Percentiles rank a stretch among this genome's conserved stretches.
phyloP scores from a whole-genome alignment of 2,329 filamentous ascomycete species.

The Sporothrix luriei region DNA sequence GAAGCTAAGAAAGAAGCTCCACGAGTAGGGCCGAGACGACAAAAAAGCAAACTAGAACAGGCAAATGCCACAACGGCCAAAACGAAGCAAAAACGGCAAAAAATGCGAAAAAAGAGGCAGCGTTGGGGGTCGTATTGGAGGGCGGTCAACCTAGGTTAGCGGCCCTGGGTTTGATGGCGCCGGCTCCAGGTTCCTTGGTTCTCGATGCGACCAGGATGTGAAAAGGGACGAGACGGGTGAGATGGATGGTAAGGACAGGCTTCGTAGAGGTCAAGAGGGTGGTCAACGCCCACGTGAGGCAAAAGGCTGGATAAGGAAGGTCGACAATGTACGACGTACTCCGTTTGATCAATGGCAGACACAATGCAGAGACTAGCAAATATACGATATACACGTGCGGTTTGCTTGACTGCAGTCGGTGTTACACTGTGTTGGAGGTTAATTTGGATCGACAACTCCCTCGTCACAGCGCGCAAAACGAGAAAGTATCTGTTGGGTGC shows the following conservation, averaged over 20 bases:
- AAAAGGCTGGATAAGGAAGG: slow-evolving; percentile 20
- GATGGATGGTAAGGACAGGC: background rate
- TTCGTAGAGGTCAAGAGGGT: background rate
- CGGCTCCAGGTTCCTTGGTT: background rate
- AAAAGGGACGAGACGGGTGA: background rate
- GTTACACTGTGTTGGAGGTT: background rate
- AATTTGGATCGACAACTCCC: slow-evolving; percentile 21
- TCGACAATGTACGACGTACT: slow-evolving; percentile 7
- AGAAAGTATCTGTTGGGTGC: background rate
- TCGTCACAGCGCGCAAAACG: background rate
- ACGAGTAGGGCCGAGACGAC: slow-evolving; percentile 24
- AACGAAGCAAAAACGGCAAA: background rate
- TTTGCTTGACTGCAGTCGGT: too few species aligned
- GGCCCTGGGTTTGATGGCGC: background rate
- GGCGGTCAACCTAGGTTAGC: background rate
- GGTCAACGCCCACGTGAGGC: slow-evolving; percentile 15
- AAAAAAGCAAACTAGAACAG: background rate
- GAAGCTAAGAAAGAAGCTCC: slow-evolving; percentile 27
- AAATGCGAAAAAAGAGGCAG: background rate
- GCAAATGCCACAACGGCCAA: background rate
- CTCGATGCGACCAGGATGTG: background rate
- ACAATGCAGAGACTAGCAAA: background rate
- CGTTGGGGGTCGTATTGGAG: background rate
- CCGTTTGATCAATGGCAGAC: too few species aligned
- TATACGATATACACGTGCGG: too few species aligned